Conservation (phyloP, 129 eudicot species). For the Centrapalus pauciflorus region DNA sequence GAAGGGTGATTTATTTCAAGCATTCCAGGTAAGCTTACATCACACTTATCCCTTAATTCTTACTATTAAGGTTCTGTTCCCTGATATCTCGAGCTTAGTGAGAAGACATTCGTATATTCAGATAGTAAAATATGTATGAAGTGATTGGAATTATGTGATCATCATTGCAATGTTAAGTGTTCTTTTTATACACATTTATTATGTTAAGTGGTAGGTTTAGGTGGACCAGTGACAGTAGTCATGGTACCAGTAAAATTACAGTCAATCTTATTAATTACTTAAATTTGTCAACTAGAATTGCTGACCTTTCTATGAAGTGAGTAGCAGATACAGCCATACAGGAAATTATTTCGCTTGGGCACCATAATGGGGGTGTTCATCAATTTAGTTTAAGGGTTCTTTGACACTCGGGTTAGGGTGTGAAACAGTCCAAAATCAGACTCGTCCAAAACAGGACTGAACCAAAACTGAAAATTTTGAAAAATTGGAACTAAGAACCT, state of each 20-base stretch:
- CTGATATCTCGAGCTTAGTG: neutral
- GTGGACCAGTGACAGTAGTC: too few species aligned
- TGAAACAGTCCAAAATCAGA: too few species aligned
- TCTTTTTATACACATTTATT: neutral
- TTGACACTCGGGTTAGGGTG: too few species aligned
- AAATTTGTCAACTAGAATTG: neutral
- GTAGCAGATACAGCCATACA: too few species aligned
- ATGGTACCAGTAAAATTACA: conserved; percentile 1
- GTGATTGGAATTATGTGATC: neutral
- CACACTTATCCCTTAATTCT: neutral
- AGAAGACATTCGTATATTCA: conserved; percentile 4
- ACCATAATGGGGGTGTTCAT: too few species aligned
- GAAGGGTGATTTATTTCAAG: conserved; percentile 81
- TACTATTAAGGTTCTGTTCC: neutral
- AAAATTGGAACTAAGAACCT: too few species aligned
- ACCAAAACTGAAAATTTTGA: too few species aligned
- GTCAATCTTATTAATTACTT: neutral
- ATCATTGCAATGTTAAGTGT: neutral
- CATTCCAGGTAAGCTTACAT: conserved; percentile 62
- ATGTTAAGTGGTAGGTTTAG: conserved; percentile 2
- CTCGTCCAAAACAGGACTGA: too few species aligned
- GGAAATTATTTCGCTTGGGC: too few species aligned
- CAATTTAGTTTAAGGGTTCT: too few species aligned
- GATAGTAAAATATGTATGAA: neutral
- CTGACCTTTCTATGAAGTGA: neutral